These are phyloP conservation scores for Tricholoma sp. DNA, from an alignment of 768 basidiomycete species.

Conservation along the genomic window DNA sequence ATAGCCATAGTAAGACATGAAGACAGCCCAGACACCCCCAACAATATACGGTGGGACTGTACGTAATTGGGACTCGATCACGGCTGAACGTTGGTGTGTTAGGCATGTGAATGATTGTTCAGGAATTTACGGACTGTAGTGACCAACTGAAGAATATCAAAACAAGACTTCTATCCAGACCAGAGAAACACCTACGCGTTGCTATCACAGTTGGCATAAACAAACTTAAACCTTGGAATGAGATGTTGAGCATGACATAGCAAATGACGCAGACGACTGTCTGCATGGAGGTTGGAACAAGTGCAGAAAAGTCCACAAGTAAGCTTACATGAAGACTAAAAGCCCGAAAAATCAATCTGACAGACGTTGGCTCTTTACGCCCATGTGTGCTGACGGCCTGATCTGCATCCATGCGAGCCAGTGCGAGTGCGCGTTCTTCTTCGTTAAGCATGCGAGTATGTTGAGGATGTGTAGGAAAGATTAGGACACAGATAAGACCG, in stretches of 20 bases:
- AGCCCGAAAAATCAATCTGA: conserved; percentile 22
- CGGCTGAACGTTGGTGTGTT: conserved; percentile 22
- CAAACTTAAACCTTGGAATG: conserved; percentile 25
- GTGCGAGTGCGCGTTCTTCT: conserved; percentile 28
- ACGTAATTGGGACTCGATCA: conserved; percentile 40
- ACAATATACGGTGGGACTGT: conserved; percentile 46
- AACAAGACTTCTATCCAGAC: neutral
- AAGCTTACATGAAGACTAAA: conserved; percentile 27
- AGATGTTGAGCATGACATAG: conserved; percentile 24
- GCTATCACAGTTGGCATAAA: conserved; percentile 38
- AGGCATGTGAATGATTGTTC: neutral
- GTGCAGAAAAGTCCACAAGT: neutral
- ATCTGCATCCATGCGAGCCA: conserved; percentile 31
- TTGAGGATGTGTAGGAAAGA: conserved; percentile 32
- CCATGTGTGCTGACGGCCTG: conserved; percentile 23
- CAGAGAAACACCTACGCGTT: conserved; percentile 27
- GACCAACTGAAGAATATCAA: conserved; percentile 10
- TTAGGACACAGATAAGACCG: conserved; percentile 28
- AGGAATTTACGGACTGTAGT: conserved; percentile 18
- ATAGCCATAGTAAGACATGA: conserved; percentile 29
- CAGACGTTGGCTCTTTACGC: conserved; percentile 24
- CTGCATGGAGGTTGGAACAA: conserved; percentile 5
- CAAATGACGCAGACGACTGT: conserved; percentile 16
- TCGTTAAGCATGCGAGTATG: conserved; percentile 26
- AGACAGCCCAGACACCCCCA: conserved; percentile 34